These are phyloP conservation scores for Paraconiothyrium sp. DNA, from an alignment of 2,329 filamentous ascomycete genomes.

Conservation along the genomic window DNA sequence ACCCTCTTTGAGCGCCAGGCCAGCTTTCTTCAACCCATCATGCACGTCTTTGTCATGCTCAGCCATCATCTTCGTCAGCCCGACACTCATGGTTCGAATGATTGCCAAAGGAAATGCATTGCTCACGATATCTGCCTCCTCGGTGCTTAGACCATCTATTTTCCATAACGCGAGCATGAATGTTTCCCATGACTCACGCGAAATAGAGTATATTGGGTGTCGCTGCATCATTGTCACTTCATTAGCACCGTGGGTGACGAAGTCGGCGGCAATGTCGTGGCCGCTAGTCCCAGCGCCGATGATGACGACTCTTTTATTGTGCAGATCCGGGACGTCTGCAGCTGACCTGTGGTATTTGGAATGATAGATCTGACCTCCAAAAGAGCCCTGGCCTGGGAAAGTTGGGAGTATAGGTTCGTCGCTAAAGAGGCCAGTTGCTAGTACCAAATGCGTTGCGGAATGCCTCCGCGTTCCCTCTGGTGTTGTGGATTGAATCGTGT, in stretches of 20 bases:
- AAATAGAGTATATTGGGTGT: background rate
- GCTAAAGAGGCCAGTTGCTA: background rate
- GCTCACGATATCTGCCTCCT: background rate
- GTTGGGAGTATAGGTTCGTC: background rate
- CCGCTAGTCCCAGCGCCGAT: background rate
- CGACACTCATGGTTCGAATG: background rate
- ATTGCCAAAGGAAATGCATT: background rate
- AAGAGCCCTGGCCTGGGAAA: background rate
- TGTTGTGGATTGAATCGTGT: background rate
- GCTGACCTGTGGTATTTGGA: background rate
- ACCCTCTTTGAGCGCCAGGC: background rate
- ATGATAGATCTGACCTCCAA: background rate
- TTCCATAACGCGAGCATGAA: background rate
- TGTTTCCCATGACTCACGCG: background rate
- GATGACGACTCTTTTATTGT: background rate
- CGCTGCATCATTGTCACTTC: background rate
- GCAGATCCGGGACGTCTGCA: background rate
- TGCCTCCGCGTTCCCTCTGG: background rate
- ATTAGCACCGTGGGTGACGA: background rate
- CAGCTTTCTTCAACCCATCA: constrained; percentile 1
- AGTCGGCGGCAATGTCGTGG: background rate
- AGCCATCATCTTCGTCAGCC: background rate
- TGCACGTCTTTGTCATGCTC: background rate
- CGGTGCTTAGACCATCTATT: background rate
- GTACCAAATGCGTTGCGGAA: background rate